phyloP scores from a whole-genome alignment of 176 grass and related monocot genomes.

The Triticum timopheevii region DNA sequence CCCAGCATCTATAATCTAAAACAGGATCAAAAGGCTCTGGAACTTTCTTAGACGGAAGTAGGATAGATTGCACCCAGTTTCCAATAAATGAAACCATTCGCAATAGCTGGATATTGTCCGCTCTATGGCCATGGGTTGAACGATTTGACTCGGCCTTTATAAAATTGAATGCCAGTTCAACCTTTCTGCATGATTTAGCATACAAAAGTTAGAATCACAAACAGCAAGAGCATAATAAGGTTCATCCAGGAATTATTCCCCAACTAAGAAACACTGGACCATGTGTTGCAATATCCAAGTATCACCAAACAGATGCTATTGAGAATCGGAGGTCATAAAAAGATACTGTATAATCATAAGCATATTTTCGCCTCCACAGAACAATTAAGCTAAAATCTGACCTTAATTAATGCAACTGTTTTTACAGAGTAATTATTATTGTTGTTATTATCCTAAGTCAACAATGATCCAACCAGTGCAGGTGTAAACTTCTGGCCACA shows the following conservation, averaged over 20 bases:
- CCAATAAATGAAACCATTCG: slow-evolving; percentile 66
- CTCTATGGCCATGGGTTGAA: slow-evolving; percentile 37
- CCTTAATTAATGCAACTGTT: not conserved
- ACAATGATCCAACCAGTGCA: not conserved
- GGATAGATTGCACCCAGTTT: slow-evolving; percentile 75
- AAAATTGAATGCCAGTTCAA: slow-evolving; percentile 64
- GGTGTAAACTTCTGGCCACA: not conserved
- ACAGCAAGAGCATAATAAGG: not conserved
- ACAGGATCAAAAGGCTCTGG: slow-evolving; percentile 60
- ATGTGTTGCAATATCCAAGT: not conserved
- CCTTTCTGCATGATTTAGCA: slow-evolving; percentile 73
- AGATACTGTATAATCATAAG: not conserved
- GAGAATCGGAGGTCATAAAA: not conserved
- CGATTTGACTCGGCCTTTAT: slow-evolving; percentile 30
- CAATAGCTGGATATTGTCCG: slow-evolving; percentile 30
- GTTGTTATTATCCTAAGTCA: not conserved
- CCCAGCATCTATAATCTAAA: slow-evolving; percentile 78
- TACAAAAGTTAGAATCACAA: not conserved
- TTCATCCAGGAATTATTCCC: not conserved
- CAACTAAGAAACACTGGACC: slow-evolving; percentile 7
- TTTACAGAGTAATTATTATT: not conserved
- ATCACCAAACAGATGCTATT: not conserved
- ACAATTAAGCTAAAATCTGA: not conserved
- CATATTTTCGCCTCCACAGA: not conserved
- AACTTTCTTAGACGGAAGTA: slow-evolving; percentile 54